Evolutionary conservation across 2,329 filamentous ascomycete species (phyloP).

Genomic region (Colletotrichum abscissum): DNA sequence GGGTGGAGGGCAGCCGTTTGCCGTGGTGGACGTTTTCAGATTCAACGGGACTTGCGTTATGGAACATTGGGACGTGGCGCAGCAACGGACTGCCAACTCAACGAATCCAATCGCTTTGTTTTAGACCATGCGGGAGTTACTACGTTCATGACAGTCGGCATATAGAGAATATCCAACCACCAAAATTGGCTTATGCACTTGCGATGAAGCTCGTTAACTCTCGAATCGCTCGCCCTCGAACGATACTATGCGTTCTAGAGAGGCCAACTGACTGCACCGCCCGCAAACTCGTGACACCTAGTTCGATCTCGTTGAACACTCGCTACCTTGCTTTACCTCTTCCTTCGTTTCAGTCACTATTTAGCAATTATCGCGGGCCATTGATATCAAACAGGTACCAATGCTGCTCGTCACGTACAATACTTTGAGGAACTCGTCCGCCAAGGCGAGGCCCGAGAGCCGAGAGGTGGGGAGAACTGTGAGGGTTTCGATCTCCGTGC

Average conservation of each 20-base stretch:
- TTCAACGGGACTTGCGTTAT: constrained; percentile 35
- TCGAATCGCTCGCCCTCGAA: background rate
- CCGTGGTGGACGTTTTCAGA: constrained; percentile 33
- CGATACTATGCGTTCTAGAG: background rate
- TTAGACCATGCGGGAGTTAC: background rate
- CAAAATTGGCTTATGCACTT: background rate
- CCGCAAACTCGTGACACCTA: too few relatives aligned
- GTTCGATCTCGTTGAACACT: background rate
- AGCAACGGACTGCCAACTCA: constrained; percentile 17
- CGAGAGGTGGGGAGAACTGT: background rate
- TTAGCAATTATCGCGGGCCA: background rate
- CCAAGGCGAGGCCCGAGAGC: too few relatives aligned
- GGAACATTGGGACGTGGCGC: constrained; percentile 36
- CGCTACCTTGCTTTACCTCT: background rate
- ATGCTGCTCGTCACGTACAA: background rate
- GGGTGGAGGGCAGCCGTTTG: background rate
- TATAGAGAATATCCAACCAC: background rate
- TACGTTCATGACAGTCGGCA: background rate
- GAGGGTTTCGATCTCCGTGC: background rate
- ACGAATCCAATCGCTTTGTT: constrained; percentile 31
- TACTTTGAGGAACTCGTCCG: background rate
- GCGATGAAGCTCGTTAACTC: background rate
- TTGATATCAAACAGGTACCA: background rate
- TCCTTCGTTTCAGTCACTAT: background rate
- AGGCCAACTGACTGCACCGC: background rate